Evolutionary conservation across 805 yeast species (phyloP), one percentile per base, ranked within the genome.

Genomic region (Nakazawaea wickerhamii): DNA sequence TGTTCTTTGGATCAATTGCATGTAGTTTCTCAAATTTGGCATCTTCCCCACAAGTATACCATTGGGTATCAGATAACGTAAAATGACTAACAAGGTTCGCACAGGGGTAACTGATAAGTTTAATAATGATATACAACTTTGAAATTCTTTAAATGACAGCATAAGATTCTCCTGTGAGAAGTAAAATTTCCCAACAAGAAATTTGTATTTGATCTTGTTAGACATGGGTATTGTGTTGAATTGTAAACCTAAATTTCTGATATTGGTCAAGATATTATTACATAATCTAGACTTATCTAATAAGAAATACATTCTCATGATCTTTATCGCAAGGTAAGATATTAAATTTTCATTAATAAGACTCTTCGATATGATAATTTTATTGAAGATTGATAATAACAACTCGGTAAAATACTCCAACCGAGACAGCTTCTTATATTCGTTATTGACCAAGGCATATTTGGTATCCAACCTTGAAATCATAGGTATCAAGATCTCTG

Each of bases 191-290:
- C 79, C 79, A 35, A 78, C 58, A 36, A 73, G 67, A 52, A 65
- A 78, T 37, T 84, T 57, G 55, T 77, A 79, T 39, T 70, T 73
- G 5, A 77, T 53, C 35, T 73, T 69, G 48, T 75, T 76, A 14
- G 67, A 57, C 32, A 52, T 63, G 3, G 67, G 55, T 31, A 69
- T 76, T n/a, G 62, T 56, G 3, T 48, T 49, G 40, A 68, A 67
- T 30, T 63, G 65, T 30, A 79, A 59, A 19, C 64, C 61, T 15
- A 79, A 65, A 37, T 68, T 73, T 50, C 72, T 75, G 64, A 79
- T 71, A 55, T 79, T 79, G 26, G 81, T 70, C 52, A 78, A 77
- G 30, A 79, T 77, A 50, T 79, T 78, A 27, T 77, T 69, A 57
- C 85, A 79, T 14, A 77, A 59, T 49, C 77, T 63, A 5, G 84